Base-by-base conservation (phyloP, 495 filamentous ascomycete species). In the Hypoxylon crocopeplum region DNA sequence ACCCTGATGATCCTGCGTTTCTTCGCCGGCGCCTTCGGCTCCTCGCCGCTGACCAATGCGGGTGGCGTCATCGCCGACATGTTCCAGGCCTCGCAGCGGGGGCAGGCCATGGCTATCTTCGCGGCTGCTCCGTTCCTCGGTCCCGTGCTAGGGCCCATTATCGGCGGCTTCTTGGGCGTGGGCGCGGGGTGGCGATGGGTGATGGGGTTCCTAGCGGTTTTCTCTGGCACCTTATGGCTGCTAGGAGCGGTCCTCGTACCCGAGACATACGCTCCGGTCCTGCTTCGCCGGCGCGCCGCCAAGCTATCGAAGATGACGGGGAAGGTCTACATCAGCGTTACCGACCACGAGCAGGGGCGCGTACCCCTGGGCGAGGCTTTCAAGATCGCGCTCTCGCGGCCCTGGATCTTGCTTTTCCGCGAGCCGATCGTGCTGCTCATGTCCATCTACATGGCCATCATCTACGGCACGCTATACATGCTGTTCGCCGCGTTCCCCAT, bases 401-500 rank as follows among this genome's bases (percentile, higher is more conserved):
- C 89, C 0, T 84, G 89, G 48, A 75, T 88, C 38, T 79, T 95
- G 7, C 77, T 93, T n/a, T 72, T 84, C 21, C 70, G 85, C 24
- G 90, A 93, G 70, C 88, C 86, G 12, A 93, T 93, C 79, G 84
- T 87, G 30, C 69, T 88, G 41, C 79, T 86, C 34, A 79, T 91
- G 7, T 89, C 88, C 60, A 68, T 88, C 10, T 86, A 90, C 17
- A 30, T 32, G 15, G 34, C 36, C n/a, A 17, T 51, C 15, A 33
- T 40, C 15, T 51, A 30, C 19, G 48, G 36, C 7, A 21, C 24
- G 13, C 16, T 93, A 1, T 93, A 95, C 61, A 79, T 93, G 15
- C 89, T 91, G 70, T 91, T 95, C 64, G 87, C 87, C 12, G 89
- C 89, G 1, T 91, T 92, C 68, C 81, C 88, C 20, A 72, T 92